phyloP scores from a whole-genome alignment of 129 eudicot genomes.

The Flaveria bidentis region DNA sequence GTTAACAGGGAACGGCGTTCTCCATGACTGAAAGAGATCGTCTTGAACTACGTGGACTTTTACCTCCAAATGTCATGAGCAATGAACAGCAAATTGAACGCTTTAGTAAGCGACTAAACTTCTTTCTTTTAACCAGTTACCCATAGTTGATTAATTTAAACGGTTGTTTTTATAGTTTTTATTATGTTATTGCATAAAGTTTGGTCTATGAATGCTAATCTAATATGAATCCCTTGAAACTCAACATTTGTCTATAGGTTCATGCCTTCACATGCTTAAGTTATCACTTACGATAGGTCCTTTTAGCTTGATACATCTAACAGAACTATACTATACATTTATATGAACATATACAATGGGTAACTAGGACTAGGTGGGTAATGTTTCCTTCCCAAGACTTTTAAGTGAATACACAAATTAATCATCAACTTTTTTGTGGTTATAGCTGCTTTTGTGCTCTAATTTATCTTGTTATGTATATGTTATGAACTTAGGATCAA shows the following conservation, averaged over 20 bases:
- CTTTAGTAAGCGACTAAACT: conserved; percentile 61
- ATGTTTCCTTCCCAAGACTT: not conserved
- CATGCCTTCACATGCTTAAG: not conserved
- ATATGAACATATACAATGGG: not conserved
- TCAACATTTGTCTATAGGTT: not conserved
- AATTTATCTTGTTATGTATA: not conserved
- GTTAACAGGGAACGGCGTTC: conserved; percentile 84
- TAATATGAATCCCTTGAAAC: not conserved
- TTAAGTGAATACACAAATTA: not conserved
- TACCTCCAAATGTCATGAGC: conserved; percentile 94
- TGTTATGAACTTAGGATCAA: not conserved
- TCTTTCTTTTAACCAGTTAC: not conserved
- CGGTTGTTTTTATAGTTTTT: not conserved
- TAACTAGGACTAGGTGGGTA: not conserved
- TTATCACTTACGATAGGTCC: not conserved
- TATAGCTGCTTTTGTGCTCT: not conserved
- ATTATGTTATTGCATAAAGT: not conserved
- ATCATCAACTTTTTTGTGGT: not conserved
- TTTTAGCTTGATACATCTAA: not conserved
- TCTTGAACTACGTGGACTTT: conserved; percentile 90
- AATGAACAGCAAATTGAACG: conserved; percentile 90
- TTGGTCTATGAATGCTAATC: not conserved
- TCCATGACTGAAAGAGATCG: conserved; percentile 96
- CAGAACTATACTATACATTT: not conserved
- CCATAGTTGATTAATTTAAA: not conserved